Evolutionary conservation across 2,329 filamentous ascomycete genomes (phyloP).

Genomic region (Nemania serpens): DNA sequence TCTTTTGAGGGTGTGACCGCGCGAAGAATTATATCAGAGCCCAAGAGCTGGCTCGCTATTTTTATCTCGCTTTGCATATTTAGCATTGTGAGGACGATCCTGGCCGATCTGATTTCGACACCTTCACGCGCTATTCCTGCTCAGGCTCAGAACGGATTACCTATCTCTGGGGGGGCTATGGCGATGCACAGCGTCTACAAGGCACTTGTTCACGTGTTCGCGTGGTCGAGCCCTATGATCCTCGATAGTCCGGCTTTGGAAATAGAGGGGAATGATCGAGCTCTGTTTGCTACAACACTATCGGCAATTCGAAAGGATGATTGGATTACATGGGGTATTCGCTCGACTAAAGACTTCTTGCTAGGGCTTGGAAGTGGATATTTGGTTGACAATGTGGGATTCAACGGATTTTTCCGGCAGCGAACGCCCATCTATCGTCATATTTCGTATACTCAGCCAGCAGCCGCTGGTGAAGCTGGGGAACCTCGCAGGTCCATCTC

Average conservation of each 20-base stretch:
- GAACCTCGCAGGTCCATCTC: conserved; percentile 46
- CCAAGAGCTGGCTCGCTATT: conserved; percentile 55
- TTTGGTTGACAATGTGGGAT: conserved; percentile 43
- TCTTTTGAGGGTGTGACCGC: conserved; percentile 55
- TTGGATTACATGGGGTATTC: conserved; percentile 53
- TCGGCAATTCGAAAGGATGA: conserved; percentile 52
- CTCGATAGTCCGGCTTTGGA: conserved; percentile 50
- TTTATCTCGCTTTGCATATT: conserved; percentile 64
- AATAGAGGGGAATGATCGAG: conserved; percentile 52
- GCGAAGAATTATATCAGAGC: conserved; percentile 45
- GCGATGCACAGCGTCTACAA: conserved; percentile 57
- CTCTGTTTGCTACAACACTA: conserved; percentile 49
- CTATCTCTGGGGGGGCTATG: conserved; percentile 36
- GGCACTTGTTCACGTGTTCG: conserved; percentile 55
- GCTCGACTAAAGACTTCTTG: conserved; percentile 56
- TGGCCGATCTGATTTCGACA: conserved; percentile 52
- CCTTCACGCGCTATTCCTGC: conserved; percentile 35
- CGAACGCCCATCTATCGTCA: conserved; percentile 43
- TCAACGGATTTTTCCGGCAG: conserved; percentile 50
- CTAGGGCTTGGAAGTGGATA: conserved; percentile 53
- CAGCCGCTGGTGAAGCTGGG: conserved; percentile 41
- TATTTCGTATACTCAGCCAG: conserved; percentile 41
- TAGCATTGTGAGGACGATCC: conserved; percentile 57
- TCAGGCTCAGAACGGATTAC: conserved; percentile 34
- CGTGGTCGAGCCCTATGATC: conserved; percentile 49